A percentile compares a stretch with the other conserved stretches of the same genome.
phyloP scores from a whole-genome alignment of 306 rosid species.

The Astragalus membranaceus region DNA sequence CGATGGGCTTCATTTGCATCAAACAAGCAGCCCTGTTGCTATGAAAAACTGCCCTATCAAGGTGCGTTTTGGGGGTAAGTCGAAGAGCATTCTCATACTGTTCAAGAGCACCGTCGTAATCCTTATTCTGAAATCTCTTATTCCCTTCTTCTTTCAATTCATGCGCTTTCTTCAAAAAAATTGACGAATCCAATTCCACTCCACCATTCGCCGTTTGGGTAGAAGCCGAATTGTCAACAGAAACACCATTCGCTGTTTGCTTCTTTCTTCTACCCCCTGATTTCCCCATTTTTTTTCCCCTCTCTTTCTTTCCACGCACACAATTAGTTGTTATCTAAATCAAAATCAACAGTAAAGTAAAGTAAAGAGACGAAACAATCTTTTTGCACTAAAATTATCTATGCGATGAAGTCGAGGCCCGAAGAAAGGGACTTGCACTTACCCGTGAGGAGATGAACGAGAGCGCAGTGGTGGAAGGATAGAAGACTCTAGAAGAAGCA shows the following conservation, averaged over 20 bases:
- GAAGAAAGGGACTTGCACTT: constrained; percentile 26
- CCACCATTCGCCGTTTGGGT: constrained; percentile 49
- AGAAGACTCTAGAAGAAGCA: constrained; percentile 13
- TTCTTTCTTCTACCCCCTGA: constrained; percentile 88
- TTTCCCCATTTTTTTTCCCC: constrained; percentile 63
- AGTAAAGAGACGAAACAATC: not conserved
- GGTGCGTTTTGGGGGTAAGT: constrained; percentile 75
- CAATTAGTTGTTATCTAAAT: not conserved
- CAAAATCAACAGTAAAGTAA: not conserved
- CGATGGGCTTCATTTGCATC: constrained; percentile 95
- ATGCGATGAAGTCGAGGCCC: not conserved
- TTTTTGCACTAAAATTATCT: not conserved
- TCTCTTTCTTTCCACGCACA: not conserved
- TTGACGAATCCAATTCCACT: constrained; percentile 65
- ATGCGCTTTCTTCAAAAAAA: constrained; percentile 83
- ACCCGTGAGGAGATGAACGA: constrained; percentile 16
- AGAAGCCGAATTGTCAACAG: constrained; percentile 31
- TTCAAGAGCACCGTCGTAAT: constrained; percentile 78
- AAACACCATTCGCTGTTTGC: constrained; percentile 28
- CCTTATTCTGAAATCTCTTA: constrained; percentile 72
- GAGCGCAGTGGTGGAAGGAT: not conserved
- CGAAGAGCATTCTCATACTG: constrained; percentile 82
- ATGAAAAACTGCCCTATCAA: constrained; percentile 79
- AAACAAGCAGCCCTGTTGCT: constrained; percentile 91
- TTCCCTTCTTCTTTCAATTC: constrained; percentile 96